Conservation (phyloP, 2,329 filamentous ascomycete species). For the Colletotrichum melonis region DNA sequence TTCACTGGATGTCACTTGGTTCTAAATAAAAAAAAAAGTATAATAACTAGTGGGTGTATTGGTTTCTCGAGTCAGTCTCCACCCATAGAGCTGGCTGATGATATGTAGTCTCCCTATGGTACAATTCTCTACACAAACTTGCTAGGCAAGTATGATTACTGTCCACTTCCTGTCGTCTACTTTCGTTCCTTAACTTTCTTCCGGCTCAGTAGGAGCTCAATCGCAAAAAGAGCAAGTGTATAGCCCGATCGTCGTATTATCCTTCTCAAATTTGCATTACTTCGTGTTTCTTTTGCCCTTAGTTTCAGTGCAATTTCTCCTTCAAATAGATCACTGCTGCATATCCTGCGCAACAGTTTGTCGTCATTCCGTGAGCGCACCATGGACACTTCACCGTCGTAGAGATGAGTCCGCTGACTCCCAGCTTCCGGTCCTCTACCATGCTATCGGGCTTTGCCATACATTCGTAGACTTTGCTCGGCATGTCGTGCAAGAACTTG, state of each 20-base stretch:
- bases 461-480: conserved; percentile 71
- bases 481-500: conserved; percentile 75
- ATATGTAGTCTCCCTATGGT: neutral
- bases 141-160: neutral
- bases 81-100: neutral
- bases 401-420: conserved; percentile 67
- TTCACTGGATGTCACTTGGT: neutral
- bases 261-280: neutral
- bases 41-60: conserved; percentile 1
- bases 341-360: conserved; percentile 75
- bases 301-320: conserved; percentile 67
- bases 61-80: conserved; percentile 11
- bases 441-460: conserved; percentile 70
- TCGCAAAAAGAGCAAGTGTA: neutral
- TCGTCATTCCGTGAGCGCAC: conserved; percentile 79
- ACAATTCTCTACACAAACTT: conserved; percentile 13
- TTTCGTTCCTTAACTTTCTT: neutral
- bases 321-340: conserved; percentile 74
- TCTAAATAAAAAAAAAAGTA: neutral
- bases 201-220: neutral
- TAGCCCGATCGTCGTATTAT: neutral
- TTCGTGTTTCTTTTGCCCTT: neutral
- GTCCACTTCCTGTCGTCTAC: neutral
- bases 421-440: conserved; percentile 61
- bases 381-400: conserved; percentile 77